phyloP scores from a whole-genome alignment of 208 protist species.

The Naegleria fowleri region DNA sequence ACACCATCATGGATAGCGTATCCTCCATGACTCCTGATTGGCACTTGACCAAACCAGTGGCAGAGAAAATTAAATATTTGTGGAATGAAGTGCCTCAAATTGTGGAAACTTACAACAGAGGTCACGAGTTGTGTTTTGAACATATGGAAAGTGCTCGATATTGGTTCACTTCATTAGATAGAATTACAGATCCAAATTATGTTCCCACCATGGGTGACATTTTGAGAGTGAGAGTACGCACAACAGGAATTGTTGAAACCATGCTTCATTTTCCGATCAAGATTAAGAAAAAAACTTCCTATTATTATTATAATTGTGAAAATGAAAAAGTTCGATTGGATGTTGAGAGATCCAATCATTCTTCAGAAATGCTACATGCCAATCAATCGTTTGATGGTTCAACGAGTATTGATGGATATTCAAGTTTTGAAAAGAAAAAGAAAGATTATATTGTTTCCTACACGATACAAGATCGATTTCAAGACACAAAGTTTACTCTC shows the following conservation, averaged over 20 bases:
- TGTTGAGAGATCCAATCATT: neutral
- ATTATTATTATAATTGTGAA: neutral
- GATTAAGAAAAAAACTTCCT: neutral
- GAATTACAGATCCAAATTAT: slow-evolving; percentile 22
- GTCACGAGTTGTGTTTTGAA: neutral
- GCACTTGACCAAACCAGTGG: neutral
- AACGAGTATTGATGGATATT: neutral
- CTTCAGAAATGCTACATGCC: neutral
- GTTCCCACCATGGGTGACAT: slow-evolving; percentile 29
- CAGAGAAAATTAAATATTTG: neutral
- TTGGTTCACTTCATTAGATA: slow-evolving; percentile 17
- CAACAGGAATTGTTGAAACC: slow-evolving; percentile 34
- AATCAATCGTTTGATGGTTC: neutral
- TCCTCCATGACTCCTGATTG: neutral
- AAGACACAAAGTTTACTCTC: neutral
- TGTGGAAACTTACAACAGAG: neutral
- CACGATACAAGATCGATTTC: neutral
- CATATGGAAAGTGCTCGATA: slow-evolving; percentile 17
- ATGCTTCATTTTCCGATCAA: slow-evolving; percentile 22
- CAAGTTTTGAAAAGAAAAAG: neutral
- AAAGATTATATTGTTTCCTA: neutral
- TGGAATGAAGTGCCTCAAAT: neutral
- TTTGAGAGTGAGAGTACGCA: slow-evolving; percentile 10
- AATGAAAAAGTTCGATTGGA: neutral
- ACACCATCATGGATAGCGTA: neutral